Base-by-base conservation (phyloP, 805 yeast species). In the Kodamaea leandrae region DNA sequence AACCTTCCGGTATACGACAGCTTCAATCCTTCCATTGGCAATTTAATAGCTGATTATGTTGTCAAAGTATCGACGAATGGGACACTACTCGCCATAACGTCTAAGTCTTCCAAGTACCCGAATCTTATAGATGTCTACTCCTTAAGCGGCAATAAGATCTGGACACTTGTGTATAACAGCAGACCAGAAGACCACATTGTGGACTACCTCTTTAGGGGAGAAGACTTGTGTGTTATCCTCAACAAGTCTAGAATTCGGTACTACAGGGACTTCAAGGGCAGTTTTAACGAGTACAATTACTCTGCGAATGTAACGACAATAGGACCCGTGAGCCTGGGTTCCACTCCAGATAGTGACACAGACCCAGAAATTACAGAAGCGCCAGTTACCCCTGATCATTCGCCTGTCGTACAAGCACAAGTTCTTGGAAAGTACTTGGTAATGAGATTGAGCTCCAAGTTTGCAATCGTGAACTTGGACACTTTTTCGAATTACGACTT, bases 211-310 rank as follows among this genome's bases (percentile, higher is more conserved):
- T 82, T 80, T 13, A 50, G 52, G 2, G 58, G 65, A 16, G 89
- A 82, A 50, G 68, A 74, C 37, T 65, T 86, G 35, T 60, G 81
- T 8, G 76, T 83, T 9, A 74, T 83, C 1, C 57, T 80, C 26
- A 71, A 66, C 23, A 63, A 66, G 37, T 83, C 83, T 5, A 66
- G 61, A 20, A 75, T 72, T 17, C 64, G 95, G 19, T 63, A 71
- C 19, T 86, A 84, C 58, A 60, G 68, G 30, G 89, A 85, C 51
- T 78, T 83, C 47, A 76, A 77, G 15, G 85, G 86, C 3, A 81
- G 77, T 33, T 86, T 85, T 55, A 68, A 70, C 36, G 87, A 82
- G 50, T 72, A 68, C 49, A 36, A 41, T 7, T 38, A 23, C 15
- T n/a, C 18, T 8, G 14, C 14, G 9, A 24, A 34, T 21, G 28